A percentile compares a stretch with the other conserved stretches of the same genome.
phyloP scores from a whole-genome alignment of 1,139 yeast genomes.

The Yamadazyma spencermartinsiae region DNA sequence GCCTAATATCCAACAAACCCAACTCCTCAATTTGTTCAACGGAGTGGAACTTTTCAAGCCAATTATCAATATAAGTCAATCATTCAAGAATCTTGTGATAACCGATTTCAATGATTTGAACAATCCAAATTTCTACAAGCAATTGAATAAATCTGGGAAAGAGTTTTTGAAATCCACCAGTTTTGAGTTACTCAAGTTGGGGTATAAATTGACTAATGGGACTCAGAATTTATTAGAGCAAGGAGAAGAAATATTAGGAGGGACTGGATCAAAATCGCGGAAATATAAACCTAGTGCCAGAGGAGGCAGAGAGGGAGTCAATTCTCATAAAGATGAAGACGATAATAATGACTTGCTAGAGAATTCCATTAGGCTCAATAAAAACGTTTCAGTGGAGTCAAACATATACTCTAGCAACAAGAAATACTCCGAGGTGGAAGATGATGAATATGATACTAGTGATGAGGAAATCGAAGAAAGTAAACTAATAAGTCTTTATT shows the following conservation, averaged over 20 bases:
- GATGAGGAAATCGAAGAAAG: conserved; percentile 39
- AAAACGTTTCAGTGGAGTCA: conserved; percentile 6
- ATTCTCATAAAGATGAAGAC: conserved; percentile 13
- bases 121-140: conserved; percentile 51
- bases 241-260: conserved; percentile 76
- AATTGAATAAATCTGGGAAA: conserved; percentile 74
- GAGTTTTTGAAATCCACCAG: conserved; percentile 82
- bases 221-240: conserved; percentile 80
- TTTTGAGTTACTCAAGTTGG: conserved; percentile 76
- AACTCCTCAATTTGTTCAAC: conserved; percentile 73
- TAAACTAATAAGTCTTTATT: conserved; percentile 69
- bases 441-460: conserved; percentile 21
- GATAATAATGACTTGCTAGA: conserved; percentile 14
- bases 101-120: conserved; percentile 68
- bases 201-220: conserved; percentile 86
- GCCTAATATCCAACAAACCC: conserved; percentile 80
- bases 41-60: conserved; percentile 86
- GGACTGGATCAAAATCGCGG: conserved; percentile 56
- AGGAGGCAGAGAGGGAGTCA: conserved; percentile 5
- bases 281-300: conserved; percentile 8
- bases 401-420: conserved; percentile 13
- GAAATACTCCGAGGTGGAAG: conserved; percentile 15
- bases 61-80: conserved; percentile 73
- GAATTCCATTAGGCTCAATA: conserved; percentile 15
- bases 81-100: conserved; percentile 70